A percentile compares a stretch with the other conserved stretches of the same genome.
Conservation (phyloP, 176 grass and related monocot genomes). For the Secale cereale region DNA sequence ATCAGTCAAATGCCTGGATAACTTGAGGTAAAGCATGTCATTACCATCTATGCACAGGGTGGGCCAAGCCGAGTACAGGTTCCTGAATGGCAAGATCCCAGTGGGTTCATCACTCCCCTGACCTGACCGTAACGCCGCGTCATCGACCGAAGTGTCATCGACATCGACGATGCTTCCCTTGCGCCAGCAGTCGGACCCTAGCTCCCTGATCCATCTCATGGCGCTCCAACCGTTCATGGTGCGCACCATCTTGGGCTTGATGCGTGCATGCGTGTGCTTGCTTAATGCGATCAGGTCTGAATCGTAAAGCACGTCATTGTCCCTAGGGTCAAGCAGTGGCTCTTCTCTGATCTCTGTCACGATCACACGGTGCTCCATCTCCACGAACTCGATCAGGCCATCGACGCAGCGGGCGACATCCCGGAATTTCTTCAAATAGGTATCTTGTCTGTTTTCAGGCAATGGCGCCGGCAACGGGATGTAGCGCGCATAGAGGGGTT, state of each 20-base stretch:
- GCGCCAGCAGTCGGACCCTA: not conserved
- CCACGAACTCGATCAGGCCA: not conserved
- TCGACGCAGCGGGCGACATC: not conserved
- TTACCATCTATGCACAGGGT: not conserved
- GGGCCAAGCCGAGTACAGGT: not conserved
- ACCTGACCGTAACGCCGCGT: not conserved
- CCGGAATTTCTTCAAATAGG: not conserved
- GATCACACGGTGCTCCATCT: not conserved
- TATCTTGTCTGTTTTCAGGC: not conserved
- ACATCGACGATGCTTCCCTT: not conserved
- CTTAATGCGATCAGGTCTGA: not conserved
- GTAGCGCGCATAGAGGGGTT: not conserved
- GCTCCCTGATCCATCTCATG: slow-evolving; percentile 1
- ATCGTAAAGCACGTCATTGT: not conserved
- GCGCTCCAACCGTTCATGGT: not conserved
- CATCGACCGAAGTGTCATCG: not conserved
- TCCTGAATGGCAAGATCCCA: not conserved
- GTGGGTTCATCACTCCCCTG: not conserved
- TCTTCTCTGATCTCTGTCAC: not conserved
- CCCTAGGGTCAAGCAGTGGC: not conserved
- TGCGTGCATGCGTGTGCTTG: not conserved
- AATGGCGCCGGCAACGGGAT: not conserved
- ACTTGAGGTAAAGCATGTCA: not conserved
- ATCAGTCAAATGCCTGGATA: not conserved
- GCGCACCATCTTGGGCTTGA: not conserved